Evolutionary conservation across 306 rosid genomes (phyloP).

Genomic region (Lathyrus aphaca): DNA sequence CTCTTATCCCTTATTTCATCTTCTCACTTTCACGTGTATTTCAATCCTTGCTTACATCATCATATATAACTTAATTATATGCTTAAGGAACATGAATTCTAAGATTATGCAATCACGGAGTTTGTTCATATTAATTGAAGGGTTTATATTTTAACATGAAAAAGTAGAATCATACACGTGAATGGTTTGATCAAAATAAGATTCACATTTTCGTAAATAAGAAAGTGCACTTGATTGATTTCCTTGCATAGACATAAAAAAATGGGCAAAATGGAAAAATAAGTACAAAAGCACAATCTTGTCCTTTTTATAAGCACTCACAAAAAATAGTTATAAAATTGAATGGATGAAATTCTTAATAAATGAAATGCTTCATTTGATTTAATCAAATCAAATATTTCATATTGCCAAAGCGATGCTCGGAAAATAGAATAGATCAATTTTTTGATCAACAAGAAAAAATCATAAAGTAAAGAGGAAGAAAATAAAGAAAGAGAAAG

Average conservation of each 20-base stretch:
- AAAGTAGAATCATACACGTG: background rate
- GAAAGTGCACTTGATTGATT: background rate
- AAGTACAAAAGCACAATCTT: background rate
- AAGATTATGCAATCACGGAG: background rate
- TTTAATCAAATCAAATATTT: background rate
- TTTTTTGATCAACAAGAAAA: too few relatives aligned
- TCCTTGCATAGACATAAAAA: background rate
- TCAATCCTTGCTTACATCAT: slow-evolving; percentile 28
- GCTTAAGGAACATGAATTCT: background rate
- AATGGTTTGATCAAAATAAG: background rate
- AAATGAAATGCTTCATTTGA: background rate
- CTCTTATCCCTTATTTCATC: slow-evolving; percentile 26
- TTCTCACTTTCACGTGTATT: slow-evolving; percentile 36
- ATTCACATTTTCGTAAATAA: background rate
- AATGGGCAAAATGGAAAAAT: background rate
- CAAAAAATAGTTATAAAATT: too few relatives aligned
- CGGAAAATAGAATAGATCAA: too few relatives aligned
- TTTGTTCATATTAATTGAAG: background rate
- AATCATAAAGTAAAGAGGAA: too few relatives aligned
- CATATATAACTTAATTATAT: slow-evolving; percentile 31
- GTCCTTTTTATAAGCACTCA: too few relatives aligned
- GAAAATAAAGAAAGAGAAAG: too few relatives aligned
- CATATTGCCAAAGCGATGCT: too few relatives aligned
- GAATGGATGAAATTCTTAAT: too few relatives aligned
- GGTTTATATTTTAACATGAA: background rate